A percentile compares a stretch with the other conserved stretches of the same genome.
Conservation (phyloP, 108 stramenopile genomes). For the Discostella stelligeroides region DNA sequence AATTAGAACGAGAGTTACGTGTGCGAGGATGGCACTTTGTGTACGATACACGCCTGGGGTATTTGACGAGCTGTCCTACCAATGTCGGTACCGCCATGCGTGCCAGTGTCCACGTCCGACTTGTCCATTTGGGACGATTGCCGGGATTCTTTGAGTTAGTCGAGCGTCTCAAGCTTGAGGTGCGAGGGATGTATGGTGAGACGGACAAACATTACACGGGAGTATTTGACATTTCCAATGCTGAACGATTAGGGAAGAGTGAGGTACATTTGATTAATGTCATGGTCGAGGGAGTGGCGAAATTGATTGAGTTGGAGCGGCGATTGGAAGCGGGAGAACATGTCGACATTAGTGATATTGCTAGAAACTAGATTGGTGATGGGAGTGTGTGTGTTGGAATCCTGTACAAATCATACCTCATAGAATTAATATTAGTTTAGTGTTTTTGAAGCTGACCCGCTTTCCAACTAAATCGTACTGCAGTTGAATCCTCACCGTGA, state of each 20-base stretch:
- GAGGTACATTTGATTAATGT: conserved; percentile 91
- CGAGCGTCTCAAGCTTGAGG: conserved; percentile 63
- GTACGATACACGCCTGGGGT: conserved; percentile 63
- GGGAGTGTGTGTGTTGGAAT: too few species aligned
- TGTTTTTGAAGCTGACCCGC: conserved; percentile 25
- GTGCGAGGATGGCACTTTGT: conserved; percentile 62
- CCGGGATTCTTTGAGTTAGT: conserved; percentile 72
- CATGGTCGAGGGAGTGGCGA: conserved; percentile 91
- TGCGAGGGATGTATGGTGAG: conserved; percentile 51
- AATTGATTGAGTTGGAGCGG: conserved; percentile 85
- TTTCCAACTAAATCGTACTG: conserved; percentile 35
- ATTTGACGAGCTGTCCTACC: conserved; percentile 81
- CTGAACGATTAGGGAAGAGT: conserved; percentile 84
- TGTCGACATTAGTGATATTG: conserved; percentile 58
- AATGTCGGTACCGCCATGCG: conserved; percentile 89
- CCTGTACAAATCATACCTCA: too few species aligned
- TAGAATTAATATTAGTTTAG: neutral
- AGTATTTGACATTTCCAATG: conserved; percentile 89
- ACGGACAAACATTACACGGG: conserved; percentile 57
- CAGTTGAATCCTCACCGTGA: neutral
- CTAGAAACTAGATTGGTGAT: neutral
- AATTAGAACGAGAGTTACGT: conserved; percentile 61
- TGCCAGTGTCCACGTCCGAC: conserved; percentile 82
- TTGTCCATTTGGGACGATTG: conserved; percentile 67
- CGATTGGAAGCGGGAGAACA: conserved; percentile 64